phyloP scores from a whole-genome alignment of 2,329 filamentous ascomycete genomes.

The Aquanectria penicillioides region DNA sequence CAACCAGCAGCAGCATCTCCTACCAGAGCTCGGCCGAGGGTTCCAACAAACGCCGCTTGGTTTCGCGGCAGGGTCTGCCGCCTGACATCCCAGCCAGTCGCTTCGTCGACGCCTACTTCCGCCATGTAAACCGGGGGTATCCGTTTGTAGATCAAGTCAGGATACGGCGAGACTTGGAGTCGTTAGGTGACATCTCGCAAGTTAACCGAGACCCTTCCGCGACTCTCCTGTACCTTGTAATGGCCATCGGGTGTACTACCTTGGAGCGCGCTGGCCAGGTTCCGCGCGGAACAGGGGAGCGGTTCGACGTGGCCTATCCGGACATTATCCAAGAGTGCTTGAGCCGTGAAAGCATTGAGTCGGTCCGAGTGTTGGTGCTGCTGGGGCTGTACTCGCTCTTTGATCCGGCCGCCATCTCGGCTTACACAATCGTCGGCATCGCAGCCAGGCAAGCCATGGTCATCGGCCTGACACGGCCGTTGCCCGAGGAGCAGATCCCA shows the following conservation, averaged over 20 bases:
- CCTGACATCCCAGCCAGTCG: constrained; percentile 42
- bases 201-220: constrained; percentile 35
- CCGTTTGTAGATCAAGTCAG: constrained; percentile 54
- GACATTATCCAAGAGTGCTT: constrained; percentile 55
- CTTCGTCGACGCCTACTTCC: constrained; percentile 57
- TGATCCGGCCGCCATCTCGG: constrained; percentile 51
- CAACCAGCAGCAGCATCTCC: constrained; percentile 33
- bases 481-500: constrained; percentile 39
- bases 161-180: constrained; percentile 48
- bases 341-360: constrained; percentile 47
- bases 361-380: constrained; percentile 53
- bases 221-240: constrained; percentile 54
- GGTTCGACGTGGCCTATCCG: constrained; percentile 50
- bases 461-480: constrained; percentile 48
- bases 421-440: constrained; percentile 53
- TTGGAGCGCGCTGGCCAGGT: constrained; percentile 55
- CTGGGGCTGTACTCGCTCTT: constrained; percentile 56
- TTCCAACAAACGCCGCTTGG: constrained; percentile 27
- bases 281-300: constrained; percentile 43
- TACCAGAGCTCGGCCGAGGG: constrained; percentile 35
- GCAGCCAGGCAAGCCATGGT: constrained; percentile 52
- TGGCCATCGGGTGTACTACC: constrained; percentile 58
- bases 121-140: constrained; percentile 56
- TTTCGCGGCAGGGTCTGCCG: constrained; percentile 33
- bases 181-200: constrained; percentile 42